phyloP scores from a whole-genome alignment of 192 early-diverging fungal genomes.

The Coemansia javaensis region DNA sequence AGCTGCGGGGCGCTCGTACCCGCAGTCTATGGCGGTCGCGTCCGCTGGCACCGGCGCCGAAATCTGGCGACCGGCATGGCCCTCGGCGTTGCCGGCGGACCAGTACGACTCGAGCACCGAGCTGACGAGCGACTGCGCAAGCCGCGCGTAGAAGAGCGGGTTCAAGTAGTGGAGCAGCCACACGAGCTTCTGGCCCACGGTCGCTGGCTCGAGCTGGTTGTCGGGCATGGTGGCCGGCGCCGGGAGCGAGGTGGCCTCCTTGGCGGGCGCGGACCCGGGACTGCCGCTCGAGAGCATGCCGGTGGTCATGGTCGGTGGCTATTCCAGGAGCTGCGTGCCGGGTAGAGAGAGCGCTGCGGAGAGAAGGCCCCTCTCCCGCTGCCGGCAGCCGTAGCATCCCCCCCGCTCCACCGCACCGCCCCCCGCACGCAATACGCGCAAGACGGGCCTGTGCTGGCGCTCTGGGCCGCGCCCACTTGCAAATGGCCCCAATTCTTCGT shows the following conservation, averaged over 20 bases:
- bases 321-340: background rate
- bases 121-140: constrained; percentile 32
- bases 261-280: background rate
- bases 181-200: constrained; percentile 13
- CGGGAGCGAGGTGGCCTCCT: constrained; percentile 18
- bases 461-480: no score
- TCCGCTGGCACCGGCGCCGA: constrained; percentile 15
- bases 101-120: constrained; percentile 23
- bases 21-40: constrained; percentile 19
- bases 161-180: constrained; percentile 37
- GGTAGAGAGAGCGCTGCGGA: no score
- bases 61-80: background rate
- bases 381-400: no score
- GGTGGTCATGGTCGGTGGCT: background rate
- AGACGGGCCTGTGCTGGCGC: no score
- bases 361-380: no score
- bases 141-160: constrained; percentile 42
- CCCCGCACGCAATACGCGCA: no score
- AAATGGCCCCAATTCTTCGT: no score
- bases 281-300: background rate
- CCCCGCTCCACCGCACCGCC: no score
- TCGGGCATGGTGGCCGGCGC: constrained; percentile 25
- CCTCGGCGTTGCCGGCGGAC: background rate
- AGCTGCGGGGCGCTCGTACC: background rate
- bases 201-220: background rate